These are phyloP conservation scores for Mycena galopus DNA, from an alignment of 768 basidiomycete species.

Conservation along the genomic window DNA sequence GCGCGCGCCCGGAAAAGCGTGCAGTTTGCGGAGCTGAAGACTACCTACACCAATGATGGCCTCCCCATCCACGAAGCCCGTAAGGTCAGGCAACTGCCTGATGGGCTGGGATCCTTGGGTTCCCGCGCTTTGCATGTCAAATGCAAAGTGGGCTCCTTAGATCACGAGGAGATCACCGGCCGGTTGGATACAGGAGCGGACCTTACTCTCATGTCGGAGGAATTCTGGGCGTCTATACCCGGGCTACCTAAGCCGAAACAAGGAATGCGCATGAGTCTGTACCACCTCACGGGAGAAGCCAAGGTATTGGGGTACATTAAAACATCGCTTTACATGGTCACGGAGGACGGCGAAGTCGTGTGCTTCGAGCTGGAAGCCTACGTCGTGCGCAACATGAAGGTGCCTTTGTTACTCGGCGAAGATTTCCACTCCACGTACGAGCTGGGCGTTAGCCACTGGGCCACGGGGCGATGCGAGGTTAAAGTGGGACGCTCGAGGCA, in stretches of 20 bases:
- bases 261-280: no score
- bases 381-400: no score
- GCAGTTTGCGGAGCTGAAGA: not conserved
- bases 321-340: not conserved
- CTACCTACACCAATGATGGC: not conserved
- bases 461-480: no score
- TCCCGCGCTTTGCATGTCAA: not conserved
- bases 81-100: not conserved
- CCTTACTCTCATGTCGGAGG: no score
- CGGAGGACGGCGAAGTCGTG: not conserved
- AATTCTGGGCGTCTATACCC: no score
- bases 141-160: not conserved
- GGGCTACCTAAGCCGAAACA: no score
- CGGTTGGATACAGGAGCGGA: not conserved
- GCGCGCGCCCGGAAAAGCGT: no score
- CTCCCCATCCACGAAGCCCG: not conserved
- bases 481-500: no score
- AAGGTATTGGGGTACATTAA: not conserved
- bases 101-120: not conserved
- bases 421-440: no score
- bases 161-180: not conserved
- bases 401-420: no score
- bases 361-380: constrained; percentile 1
- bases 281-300: no score
- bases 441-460: no score